These are phyloP conservation scores for Ascosphaera aggregata DNA, from an alignment of 2,329 filamentous ascomycete species.

Conservation along the genomic window DNA sequence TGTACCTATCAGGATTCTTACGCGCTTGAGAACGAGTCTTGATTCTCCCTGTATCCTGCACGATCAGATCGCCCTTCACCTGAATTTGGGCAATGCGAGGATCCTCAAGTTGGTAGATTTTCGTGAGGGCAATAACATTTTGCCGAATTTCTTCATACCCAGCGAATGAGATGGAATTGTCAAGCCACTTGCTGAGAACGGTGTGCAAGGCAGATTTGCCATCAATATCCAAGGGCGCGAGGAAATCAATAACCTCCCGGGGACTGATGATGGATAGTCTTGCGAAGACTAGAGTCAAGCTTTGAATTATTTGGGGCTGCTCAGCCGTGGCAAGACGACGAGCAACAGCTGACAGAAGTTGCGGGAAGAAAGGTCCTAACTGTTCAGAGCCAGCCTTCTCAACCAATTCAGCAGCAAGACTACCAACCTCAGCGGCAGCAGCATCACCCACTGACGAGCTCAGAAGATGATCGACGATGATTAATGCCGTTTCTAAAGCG, in stretches of 20 bases:
- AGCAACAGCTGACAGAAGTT: slow-evolving; percentile 75
- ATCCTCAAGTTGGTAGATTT: slow-evolving; percentile 73
- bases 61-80: slow-evolving; percentile 81
- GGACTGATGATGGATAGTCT: slow-evolving; percentile 67
- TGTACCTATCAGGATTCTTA: slow-evolving; percentile 75
- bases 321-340: slow-evolving; percentile 60
- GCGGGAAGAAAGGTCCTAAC: slow-evolving; percentile 70
- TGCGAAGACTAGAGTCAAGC: slow-evolving; percentile 83
- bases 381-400: slow-evolving; percentile 85
- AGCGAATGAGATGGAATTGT: slow-evolving; percentile 93
- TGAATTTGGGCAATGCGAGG: slow-evolving; percentile 51
- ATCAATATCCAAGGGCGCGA: slow-evolving; percentile 60
- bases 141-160: slow-evolving; percentile 94
- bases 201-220: slow-evolving; percentile 59
- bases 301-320: slow-evolving; percentile 81
- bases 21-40: slow-evolving; percentile 84
- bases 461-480: slow-evolving; percentile 79
- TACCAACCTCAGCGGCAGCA: slow-evolving; percentile 85
- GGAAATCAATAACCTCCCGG: slow-evolving; percentile 75
- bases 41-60: slow-evolving; percentile 56
- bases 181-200: slow-evolving; percentile 84
- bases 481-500: slow-evolving; percentile 68
- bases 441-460: slow-evolving; percentile 72
- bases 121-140: slow-evolving; percentile 85
- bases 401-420: slow-evolving; percentile 78